phyloP scores from a whole-genome alignment of 331 rosid species.

The Saraca asoca region DNA sequence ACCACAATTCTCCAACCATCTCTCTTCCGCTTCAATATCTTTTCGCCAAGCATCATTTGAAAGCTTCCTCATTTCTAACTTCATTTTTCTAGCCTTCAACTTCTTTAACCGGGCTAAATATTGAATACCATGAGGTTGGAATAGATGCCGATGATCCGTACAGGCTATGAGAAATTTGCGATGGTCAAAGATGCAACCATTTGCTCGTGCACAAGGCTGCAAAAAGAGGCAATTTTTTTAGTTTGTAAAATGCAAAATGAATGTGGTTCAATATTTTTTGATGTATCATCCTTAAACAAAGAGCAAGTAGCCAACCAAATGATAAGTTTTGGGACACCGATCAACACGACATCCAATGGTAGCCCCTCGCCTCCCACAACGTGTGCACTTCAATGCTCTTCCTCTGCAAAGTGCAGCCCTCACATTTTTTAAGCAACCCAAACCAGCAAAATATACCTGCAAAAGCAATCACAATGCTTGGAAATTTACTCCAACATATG shows the following conservation, averaged over 20 bases:
- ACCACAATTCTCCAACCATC: conserved; percentile 97
- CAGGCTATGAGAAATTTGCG: conserved; percentile 98
- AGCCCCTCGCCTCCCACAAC: conserved; percentile 95
- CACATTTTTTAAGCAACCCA: conserved; percentile 94
- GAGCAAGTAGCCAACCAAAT: conserved; percentile 68
- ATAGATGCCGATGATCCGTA: conserved; percentile 87
- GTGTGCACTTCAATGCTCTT: conserved; percentile 92
- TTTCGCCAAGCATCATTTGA: conserved; percentile 78
- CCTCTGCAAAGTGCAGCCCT: conserved; percentile 98
- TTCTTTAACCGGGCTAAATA: conserved; percentile 69
- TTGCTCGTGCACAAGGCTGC: conserved; percentile 98
- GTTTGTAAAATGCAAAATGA: conserved; percentile 28
- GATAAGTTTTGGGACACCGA: conserved; percentile 94
- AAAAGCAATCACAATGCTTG: conserved; percentile 36
- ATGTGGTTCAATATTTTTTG: conserved; percentile 7
- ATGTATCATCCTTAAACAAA: conserved; percentile 27
- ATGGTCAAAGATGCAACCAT: conserved; percentile 93
- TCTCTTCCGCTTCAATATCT: conserved; percentile 94
- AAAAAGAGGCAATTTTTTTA: conserved; percentile 34
- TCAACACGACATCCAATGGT: conserved; percentile 98
- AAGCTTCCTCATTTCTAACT: conserved; percentile 74
- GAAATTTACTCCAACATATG: neutral
- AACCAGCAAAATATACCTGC: conserved; percentile 98
- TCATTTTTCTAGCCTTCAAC: conserved; percentile 81
- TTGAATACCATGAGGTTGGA: conserved; percentile 81